Evolutionary conservation across 257 asterid genomes (phyloP).

Genomic region (Paraleonurus japonicus): DNA sequence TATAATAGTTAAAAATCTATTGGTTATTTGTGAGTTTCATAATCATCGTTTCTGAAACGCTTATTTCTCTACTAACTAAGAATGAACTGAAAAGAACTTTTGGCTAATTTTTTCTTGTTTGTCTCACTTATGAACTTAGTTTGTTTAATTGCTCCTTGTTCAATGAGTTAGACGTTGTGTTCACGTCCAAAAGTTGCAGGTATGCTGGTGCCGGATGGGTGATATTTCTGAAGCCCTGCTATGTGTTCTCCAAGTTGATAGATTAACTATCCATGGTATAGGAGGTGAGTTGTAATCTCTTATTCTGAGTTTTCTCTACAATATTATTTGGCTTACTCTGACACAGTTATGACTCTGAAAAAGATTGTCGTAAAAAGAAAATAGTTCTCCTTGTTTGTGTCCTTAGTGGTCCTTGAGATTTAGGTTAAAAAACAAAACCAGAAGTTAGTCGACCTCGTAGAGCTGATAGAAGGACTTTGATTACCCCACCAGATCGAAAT

Average conservation of each 20-base stretch:
- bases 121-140: conserved; percentile 11
- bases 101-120: not conserved
- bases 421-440: too few relatives aligned
- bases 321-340: not conserved
- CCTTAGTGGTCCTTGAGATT: conserved; percentile 15
- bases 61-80: not conserved
- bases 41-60: not conserved
- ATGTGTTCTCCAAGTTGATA: conserved; percentile 76
- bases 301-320: conserved; percentile 10
- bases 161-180: conserved; percentile 4
- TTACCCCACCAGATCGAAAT: too few relatives aligned
- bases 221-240: conserved; percentile 64
- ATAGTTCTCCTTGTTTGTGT: conserved; percentile 1
- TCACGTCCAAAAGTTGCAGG: conserved; percentile 43
- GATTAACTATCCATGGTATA: conserved; percentile 62
- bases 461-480: too few relatives aligned
- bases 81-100: conserved; percentile 2
- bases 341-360: not conserved
- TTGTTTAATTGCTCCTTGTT: conserved; percentile 2
- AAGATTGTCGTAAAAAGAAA: conserved; percentile 1
- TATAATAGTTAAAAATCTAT: not conserved
- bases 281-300: conserved; percentile 50
- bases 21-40: conserved; percentile 5
- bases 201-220: conserved; percentile 93
- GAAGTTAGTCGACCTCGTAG: too few relatives aligned